These are phyloP conservation scores for Talaromyces albobiverticillius DNA, from an alignment of 2,329 filamentous ascomycete genomes.

Conservation along the genomic window DNA sequence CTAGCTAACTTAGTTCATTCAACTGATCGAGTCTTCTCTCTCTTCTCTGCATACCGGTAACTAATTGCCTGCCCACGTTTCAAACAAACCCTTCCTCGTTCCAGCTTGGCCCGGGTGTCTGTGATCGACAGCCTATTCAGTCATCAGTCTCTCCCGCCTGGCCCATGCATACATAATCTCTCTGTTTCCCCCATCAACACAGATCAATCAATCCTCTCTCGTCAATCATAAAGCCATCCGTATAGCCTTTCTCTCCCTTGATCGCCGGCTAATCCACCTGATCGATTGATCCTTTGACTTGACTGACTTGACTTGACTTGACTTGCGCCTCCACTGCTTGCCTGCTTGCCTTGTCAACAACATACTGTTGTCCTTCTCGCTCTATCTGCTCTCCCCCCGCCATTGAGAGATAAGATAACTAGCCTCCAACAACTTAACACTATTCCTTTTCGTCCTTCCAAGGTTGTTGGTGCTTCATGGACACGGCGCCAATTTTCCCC, in stretches of 20 bases:
- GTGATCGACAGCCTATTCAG: constrained; percentile 12
- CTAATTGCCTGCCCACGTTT: constrained; percentile 15
- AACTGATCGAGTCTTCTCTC: not conserved
- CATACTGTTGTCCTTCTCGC: not conserved
- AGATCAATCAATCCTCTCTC: not conserved
- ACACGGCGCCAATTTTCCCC: not conserved
- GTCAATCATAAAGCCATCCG: not conserved
- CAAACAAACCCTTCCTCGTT: constrained; percentile 11
- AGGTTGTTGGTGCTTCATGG: constrained; percentile 11
- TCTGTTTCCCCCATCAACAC: not conserved
- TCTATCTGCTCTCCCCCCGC: not conserved
- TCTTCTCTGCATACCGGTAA: too few relatives aligned
- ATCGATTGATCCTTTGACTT: too few relatives aligned
- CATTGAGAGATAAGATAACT: not conserved
- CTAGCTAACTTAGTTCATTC: not conserved
- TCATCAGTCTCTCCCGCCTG: constrained; percentile 5
- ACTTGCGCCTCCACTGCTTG: too few relatives aligned
- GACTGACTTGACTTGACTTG: too few relatives aligned
- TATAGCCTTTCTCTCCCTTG: not conserved
- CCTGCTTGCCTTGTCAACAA: not conserved
- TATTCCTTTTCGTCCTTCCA: too few relatives aligned
- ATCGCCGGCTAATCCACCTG: not conserved
- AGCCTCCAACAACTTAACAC: too few relatives aligned
- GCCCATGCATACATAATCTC: constrained; percentile 9
- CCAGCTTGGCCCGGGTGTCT: constrained; percentile 4